Base-by-base conservation (phyloP, 2,329 filamentous ascomycete genomes). In the Dichotomopilus funicola region DNA sequence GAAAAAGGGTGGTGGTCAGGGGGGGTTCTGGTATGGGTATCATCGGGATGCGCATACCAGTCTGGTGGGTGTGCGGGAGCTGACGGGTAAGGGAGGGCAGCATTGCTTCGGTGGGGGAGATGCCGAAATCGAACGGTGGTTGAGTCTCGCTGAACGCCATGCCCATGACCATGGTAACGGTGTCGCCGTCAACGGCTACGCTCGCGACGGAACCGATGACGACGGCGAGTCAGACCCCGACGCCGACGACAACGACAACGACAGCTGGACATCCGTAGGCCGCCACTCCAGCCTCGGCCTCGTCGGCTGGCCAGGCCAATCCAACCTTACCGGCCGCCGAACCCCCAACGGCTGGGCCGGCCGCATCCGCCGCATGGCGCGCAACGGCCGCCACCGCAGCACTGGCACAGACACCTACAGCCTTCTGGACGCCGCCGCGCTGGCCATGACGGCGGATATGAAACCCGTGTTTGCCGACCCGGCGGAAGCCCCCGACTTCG, bases 301-400 rank as follows among this genome's bases (percentile, higher is more conserved):
- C 3, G 83, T 88, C 60, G 82, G 82, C 19, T 88, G 83, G 65
- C 83, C 85, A 3, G 85, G 80, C 0, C 85, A 88, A 66, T 87
- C 83, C 34, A 88, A 88, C 64, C 83, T 88, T 75, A 85, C 81
- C 44, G 85, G 56, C 70, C 87, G 43, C 83, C 85, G 4, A 68
- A 82, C 34, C 67, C 71, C 0, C 88, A 71, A 1, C 88, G 85
- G 85, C 68, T 73, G 9, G 68, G 70, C 19, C 19, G 19, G 19
- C 19, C 19, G 19, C 19, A 27, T 27, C 19, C 19, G 19, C 19
- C 19, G 19, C 3, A 27, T 27, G 19, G 19, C 19, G 19, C 19
- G 19, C 19, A 27, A 27, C 19, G 19, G 40, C 40, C 11, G 37
- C 37, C 37, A 9, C 37, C 37, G 37, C 37, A 13, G 11, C 40